Base-by-base conservation (phyloP, 805 yeast genomes). In the Ogataea thermomethanolica region DNA sequence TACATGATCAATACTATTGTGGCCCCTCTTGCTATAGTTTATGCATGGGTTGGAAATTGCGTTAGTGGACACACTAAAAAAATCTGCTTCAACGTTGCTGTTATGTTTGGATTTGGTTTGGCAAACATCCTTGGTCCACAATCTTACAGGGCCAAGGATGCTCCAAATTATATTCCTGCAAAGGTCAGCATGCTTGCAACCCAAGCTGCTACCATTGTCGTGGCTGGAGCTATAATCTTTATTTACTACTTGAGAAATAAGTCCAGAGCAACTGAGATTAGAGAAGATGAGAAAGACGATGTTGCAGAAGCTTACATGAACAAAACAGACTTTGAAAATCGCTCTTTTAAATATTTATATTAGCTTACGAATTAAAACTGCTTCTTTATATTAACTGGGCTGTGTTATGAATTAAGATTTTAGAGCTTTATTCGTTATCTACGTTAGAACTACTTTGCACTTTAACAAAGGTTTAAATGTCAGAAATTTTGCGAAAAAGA, bases 111-210 rank as follows among this genome's bases (percentile, higher is more conserved):
- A 5, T 78, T 76, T 56, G 74, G 77, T 12, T 57, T 77, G 22
- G 76, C 80, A 4, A 70, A 78, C 47, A 61, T 81, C 39, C 65
- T 76, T 27, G 84, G 82, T 0, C 85, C 86, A 3, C 85, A 79
- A 53, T 60, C 76, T 49, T 79, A 79, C 57, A 70, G 76, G 51
- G 70, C 65, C 0, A 46, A 61, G 15, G 69, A 73, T 38, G 73
- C 72, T 14, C 84, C 84, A n/a, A 56, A 66, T 20, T 80, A 76
- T 49, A 59, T 59, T 14, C 74, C 81, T 7, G 85, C 85, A 2
- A 79, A 78, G 51, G 67, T 76, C 14, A 68, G 78, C 33, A 56
- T 80, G 58, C 68, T 78, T 43, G 74, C 65, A 6, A 69, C 77
- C 23, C 73, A 76, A 39, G 76, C 70, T 1, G 70, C 81, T 3